phyloP scores from a whole-genome alignment of 1,139 yeast genomes.

The Spencermartinsiella ligniputridi region DNA sequence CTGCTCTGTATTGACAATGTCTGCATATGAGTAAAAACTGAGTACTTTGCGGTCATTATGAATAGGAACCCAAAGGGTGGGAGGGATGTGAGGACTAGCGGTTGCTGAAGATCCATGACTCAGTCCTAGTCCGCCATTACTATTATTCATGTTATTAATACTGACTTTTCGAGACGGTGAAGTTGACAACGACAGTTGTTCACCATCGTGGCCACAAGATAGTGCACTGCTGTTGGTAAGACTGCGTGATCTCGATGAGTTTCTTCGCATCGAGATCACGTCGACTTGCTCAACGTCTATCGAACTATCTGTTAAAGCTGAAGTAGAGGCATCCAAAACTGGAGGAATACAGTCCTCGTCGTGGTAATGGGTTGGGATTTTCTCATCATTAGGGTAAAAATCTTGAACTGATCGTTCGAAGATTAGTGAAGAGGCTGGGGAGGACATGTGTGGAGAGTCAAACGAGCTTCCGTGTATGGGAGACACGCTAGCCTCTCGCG shows the following conservation, averaged over 20 bases:
- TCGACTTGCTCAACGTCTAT: constrained; percentile 65
- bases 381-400: constrained; percentile 14
- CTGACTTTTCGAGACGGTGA: neutral
- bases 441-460: constrained; percentile 17
- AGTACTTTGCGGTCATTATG: constrained; percentile 41
- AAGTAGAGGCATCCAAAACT: constrained; percentile 74
- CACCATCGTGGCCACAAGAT: neutral
- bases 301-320: constrained; percentile 51
- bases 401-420: constrained; percentile 41
- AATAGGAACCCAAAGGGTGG: constrained; percentile 1
- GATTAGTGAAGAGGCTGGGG: constrained; percentile 35
- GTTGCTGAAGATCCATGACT: constrained; percentile 2
- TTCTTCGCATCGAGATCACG: constrained; percentile 55
- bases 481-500: constrained; percentile 13
- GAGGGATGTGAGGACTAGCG: constrained; percentile 1
- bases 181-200: constrained; percentile 4
- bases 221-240: constrained; percentile 2
- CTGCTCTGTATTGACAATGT: constrained; percentile 43
- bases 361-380: constrained; percentile 41
- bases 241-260: constrained; percentile 11
- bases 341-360: constrained; percentile 75
- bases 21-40: constrained; percentile 75
- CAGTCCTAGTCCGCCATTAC: neutral
- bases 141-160: neutral
- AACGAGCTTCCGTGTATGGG: constrained; percentile 12